A percentile compares a stretch with the other conserved stretches of the same genome.
Conservation (phyloP, 495 filamentous ascomycete species). For the Aspergillus olivimuriae region DNA sequence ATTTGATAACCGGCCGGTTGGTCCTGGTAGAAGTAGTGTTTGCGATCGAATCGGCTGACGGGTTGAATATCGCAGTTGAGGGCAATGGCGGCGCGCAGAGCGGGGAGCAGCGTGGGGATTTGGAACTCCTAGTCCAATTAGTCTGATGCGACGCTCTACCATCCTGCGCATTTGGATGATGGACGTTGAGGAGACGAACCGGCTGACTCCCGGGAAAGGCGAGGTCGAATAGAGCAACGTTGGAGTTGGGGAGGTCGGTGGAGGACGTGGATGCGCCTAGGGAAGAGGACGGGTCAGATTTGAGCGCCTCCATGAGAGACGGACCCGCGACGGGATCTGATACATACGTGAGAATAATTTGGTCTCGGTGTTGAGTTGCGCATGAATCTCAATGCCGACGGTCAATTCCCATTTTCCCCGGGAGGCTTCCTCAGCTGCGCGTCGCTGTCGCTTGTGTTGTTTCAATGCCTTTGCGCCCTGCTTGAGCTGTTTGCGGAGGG, state of each 20-base stretch:
- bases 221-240: constrained; percentile 82
- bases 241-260: constrained; percentile 68
- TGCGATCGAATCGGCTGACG: constrained; percentile 81
- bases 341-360: constrained; percentile 80
- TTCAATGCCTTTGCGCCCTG: constrained; percentile 55
- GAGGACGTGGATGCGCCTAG: constrained; percentile 60
- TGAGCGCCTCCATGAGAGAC: too few species aligned
- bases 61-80: constrained; percentile 71
- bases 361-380: constrained; percentile 77
- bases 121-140: constrained; percentile 56
- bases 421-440: constrained; percentile 31
- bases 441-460: constrained; percentile 29
- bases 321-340: too few species aligned
- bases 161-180: background rate
- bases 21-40: constrained; percentile 99
- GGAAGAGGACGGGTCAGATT: background rate
- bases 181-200: too few species aligned
- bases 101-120: constrained; percentile 74
- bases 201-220: constrained; percentile 88
- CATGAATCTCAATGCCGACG: constrained; percentile 95
- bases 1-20: constrained; percentile 96
- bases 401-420: constrained; percentile 73
- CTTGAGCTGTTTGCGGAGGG: constrained; percentile 70
- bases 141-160: background rate
- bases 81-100: constrained; percentile 80